Evolutionary conservation across 768 basidiomycete species (phyloP), one percentile per base, ranked within the genome.

Genomic region (Russula olivacea): DNA sequence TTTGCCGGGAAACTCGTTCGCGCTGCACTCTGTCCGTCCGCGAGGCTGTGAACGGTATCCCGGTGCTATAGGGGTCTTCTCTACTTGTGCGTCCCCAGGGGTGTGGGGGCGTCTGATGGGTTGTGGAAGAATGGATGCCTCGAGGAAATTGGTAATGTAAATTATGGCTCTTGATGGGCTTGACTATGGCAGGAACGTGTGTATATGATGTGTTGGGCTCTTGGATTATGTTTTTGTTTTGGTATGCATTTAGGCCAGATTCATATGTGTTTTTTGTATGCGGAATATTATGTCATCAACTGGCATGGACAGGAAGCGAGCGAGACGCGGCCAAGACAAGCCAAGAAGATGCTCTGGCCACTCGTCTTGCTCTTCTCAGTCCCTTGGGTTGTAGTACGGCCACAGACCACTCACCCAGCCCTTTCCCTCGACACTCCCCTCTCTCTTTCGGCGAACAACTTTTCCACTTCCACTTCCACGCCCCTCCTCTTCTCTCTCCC

Each of bases 401-500:
- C 53, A 12, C 63, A 64, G 48, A 59, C 19, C 53, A 14, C 47
- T 8, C 12, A 6, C 1, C 7, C 34, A 4, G 9, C 62, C 0
- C 45, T 64, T 9, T 43, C 58, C 30, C 38, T 64, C n/a, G 12
- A 55, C 11, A 55, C 53, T 0, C 58, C 58, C 3, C n/a, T 64
- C 21, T 43, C 58, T 6, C 58, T 64, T 40, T 41, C 58, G 0
- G 63, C 58, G 14, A 51, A 21, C 17, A 60, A 64, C 63, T 64
- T 64, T 12, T 50, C 58, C 21, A 34, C 38, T 21, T 34, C 71
- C 0, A 52, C 50, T 7, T 36, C 36, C 36, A 36, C 36, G 3
- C 68, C 74, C 15, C 56, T 71, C 7, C 60, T 69, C 8, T 73
- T 72, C 61, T 48, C 68, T 1, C 62, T 77, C 3, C 75, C 75